Evolutionary conservation across 1,284 basidiomycete genomes (phyloP).

Genomic region (Inonotus obliquus): DNA sequence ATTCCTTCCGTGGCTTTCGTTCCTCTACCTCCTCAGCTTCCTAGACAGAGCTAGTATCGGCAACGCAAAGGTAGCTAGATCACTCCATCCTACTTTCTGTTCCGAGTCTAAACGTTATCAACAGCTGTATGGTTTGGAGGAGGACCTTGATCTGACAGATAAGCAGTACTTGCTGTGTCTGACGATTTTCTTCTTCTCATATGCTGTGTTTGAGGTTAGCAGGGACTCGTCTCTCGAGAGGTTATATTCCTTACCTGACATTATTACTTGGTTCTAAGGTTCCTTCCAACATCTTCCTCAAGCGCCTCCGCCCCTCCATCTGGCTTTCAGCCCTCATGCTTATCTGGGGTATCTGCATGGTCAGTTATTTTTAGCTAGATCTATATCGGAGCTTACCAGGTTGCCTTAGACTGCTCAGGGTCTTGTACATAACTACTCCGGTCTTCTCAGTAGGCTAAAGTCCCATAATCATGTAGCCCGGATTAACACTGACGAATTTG

Average conservation of each 20-base stretch:
- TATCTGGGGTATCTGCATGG: conserved; percentile 71
- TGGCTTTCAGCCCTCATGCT: conserved; percentile 64
- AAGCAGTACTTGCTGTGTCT: conserved; percentile 60
- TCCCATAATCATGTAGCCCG: neutral
- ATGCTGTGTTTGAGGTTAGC: conserved; percentile 54
- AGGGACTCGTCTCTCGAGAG: neutral
- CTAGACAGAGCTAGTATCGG: conserved; percentile 79
- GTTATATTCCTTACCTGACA: no score
- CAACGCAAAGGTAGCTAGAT: conserved; percentile 57
- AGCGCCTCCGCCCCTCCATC: conserved; percentile 62
- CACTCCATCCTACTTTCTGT: neutral
- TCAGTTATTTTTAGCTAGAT: conserved; percentile 24
- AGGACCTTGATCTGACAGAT: conserved; percentile 51
- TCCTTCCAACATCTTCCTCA: conserved; percentile 67
- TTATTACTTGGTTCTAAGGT: conserved; percentile 33
- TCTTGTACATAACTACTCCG: conserved; percentile 56
- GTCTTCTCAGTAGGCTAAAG: conserved; percentile 50
- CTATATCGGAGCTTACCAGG: neutral
- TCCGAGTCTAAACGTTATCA: neutral
- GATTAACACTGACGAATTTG: neutral
- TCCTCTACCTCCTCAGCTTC: conserved; percentile 73
- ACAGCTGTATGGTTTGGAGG: conserved; percentile 54
- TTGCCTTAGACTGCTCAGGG: conserved; percentile 58
- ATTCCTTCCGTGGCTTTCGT: conserved; percentile 63
- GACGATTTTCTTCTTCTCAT: conserved; percentile 63